These are phyloP conservation scores for Suillus alpinus DNA, from an alignment of 768 basidiomycete genomes.

Conservation along the genomic window DNA sequence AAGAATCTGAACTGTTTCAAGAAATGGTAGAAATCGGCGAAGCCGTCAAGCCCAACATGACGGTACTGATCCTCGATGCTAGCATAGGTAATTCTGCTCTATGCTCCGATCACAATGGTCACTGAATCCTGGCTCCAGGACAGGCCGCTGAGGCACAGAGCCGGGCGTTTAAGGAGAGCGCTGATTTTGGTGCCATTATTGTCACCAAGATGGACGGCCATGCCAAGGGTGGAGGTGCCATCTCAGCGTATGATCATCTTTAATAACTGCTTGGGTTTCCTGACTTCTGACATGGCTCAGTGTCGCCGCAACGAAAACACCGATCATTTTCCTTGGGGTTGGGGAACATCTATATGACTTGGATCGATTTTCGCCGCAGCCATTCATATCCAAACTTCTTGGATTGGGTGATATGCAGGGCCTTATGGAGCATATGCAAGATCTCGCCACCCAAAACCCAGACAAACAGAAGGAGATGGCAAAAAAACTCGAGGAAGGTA, in stretches of 20 bases:
- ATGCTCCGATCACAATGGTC: not conserved
- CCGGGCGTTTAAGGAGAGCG: slow-evolving; percentile 95
- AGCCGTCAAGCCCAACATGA: slow-evolving; percentile 95
- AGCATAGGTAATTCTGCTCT: slow-evolving; percentile 71
- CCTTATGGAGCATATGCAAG: slow-evolving; percentile 98
- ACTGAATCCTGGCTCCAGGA: slow-evolving; percentile 41
- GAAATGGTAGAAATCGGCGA: slow-evolving; percentile 98
- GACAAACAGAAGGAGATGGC: slow-evolving; percentile 98
- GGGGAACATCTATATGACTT: slow-evolving; percentile 98
- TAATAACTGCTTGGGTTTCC: not conserved
- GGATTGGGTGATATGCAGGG: slow-evolving; percentile 97
- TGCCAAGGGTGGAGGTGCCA: slow-evolving; percentile 98
- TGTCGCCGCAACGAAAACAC: slow-evolving; percentile 97
- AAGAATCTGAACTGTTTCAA: slow-evolving; percentile 93
- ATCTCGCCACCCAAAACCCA: slow-evolving; percentile 87
- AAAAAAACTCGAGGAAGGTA: slow-evolving; percentile 96
- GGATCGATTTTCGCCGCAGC: slow-evolving; percentile 92
- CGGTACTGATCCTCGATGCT: slow-evolving; percentile 91
- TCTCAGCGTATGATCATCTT: slow-evolving; percentile 79
- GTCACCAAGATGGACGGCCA: slow-evolving; percentile 99
- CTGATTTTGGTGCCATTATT: slow-evolving; percentile 97
- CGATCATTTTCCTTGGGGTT: slow-evolving; percentile 97
- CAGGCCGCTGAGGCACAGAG: slow-evolving; percentile 98
- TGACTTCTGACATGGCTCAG: slow-evolving; percentile 36
- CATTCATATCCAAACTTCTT: slow-evolving; percentile 94